Evolutionary conservation across 1,284 basidiomycete species (phyloP).

Genomic region (Trichosporon coremiiforme): DNA sequence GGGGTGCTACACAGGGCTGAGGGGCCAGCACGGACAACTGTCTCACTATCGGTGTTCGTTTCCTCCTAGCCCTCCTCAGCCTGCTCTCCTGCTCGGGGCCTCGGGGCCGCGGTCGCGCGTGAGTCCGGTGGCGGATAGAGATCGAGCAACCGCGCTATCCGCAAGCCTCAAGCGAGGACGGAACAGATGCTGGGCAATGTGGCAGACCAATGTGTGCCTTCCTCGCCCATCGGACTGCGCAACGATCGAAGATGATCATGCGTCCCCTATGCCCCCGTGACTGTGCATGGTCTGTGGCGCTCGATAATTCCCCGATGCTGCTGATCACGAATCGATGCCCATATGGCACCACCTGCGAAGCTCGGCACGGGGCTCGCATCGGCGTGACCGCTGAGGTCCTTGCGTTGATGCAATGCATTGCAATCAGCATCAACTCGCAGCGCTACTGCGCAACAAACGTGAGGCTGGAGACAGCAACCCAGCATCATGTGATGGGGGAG

Average conservation of each 20-base stretch:
- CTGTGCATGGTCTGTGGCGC: not conserved
- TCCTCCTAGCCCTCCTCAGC: too few species aligned
- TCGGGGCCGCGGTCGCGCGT: too few species aligned
- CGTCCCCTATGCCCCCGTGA: not conserved
- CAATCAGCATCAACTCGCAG: not conserved
- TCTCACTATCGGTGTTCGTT: not conserved
- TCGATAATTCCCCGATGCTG: slow-evolving; percentile 2
- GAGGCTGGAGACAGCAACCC: not conserved
- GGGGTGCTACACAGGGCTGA: not conserved
- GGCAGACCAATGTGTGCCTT: not conserved
- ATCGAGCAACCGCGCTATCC: too few species aligned
- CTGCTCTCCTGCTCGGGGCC: too few species aligned
- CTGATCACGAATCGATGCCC: not conserved
- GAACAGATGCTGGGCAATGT: too few species aligned
- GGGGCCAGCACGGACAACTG: not conserved
- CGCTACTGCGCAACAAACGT: not conserved
- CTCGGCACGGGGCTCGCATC: not conserved
- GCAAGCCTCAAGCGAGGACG: not conserved
- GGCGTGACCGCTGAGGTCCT: slow-evolving; percentile 1
- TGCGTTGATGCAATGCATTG: not conserved
- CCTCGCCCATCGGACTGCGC: not conserved
- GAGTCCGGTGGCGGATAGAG: too few species aligned
- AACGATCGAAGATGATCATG: slow-evolving; percentile 1
- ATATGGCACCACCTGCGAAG: not conserved
- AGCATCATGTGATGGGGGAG: not conserved